A percentile compares a stretch with the other conserved stretches of the same genome.
Evolutionary conservation across 2,329 filamentous ascomycete genomes (phyloP).

Genomic region (Neospermospora avenae): DNA sequence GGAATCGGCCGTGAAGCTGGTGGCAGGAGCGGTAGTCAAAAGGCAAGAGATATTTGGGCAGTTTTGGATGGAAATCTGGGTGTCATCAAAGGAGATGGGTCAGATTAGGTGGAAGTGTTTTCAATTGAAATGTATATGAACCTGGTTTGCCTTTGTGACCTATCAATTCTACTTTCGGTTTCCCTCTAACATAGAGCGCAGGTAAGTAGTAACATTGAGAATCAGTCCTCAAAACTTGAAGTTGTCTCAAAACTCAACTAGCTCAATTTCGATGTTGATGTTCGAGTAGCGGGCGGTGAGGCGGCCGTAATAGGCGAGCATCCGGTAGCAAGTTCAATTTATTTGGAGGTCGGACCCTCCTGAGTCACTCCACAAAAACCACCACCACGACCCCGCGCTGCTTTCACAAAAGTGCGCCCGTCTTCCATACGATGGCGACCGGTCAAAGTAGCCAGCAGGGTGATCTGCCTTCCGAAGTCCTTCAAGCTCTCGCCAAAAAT

Average conservation of each 20-base stretch:
- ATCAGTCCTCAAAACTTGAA: too few species aligned
- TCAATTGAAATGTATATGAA: not conserved
- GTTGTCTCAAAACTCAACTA: too few species aligned
- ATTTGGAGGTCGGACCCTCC: not conserved
- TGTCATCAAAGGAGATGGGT: conserved; percentile 27
- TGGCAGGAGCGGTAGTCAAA: conserved; percentile 1
- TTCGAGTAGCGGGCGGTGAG: not conserved
- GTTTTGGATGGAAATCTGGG: conserved; percentile 33
- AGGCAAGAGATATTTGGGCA: conserved; percentile 31
- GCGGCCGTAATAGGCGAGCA: not conserved
- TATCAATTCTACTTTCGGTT: not conserved
- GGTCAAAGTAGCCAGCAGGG: conserved; percentile 37
- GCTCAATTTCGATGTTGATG: too few species aligned
- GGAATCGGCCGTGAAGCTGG: conserved; percentile 30
- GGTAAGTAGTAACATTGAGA: too few species aligned
- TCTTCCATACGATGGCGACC: conserved; percentile 41
- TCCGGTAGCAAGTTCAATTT: not conserved
- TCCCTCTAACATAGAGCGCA: too few species aligned
- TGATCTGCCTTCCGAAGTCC: conserved; percentile 62
- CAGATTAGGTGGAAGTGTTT: conserved; percentile 1
- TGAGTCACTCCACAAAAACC: not conserved
- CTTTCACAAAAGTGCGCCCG: conserved; percentile 18
- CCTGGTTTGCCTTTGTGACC: not conserved
- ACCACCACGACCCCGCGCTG: conserved; percentile 4
- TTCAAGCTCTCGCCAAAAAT: conserved; percentile 61